Percentiles rank a stretch among this genome's conserved stretches.
These are phyloP conservation scores for Ophiostoma himal-ulmi DNA, from an alignment of 2,329 filamentous ascomycete species.

Conservation along the genomic window DNA sequence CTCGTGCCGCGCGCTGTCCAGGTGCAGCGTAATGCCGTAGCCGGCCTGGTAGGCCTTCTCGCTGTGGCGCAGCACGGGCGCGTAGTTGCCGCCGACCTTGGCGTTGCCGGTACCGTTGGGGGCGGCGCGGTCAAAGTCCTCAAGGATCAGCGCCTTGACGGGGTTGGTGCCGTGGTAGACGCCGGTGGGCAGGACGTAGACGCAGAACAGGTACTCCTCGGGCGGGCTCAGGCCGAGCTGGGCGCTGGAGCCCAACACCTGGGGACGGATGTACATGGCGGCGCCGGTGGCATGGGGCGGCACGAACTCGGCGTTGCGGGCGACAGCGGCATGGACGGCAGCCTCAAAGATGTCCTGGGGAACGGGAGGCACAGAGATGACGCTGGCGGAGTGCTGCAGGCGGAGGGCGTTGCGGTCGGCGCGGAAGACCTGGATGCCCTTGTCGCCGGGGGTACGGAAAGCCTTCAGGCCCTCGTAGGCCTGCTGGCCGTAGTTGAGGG, in stretches of 20 bases:
- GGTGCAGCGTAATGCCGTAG: conserved; percentile 88
- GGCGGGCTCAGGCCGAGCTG: conserved; percentile 82
- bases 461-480: conserved; percentile 98
- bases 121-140: conserved; percentile 91
- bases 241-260: conserved; percentile 80
- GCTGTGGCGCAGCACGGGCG: conserved; percentile 81
- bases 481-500: conserved; percentile 94
- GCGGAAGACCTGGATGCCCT: conserved; percentile 77
- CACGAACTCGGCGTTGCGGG: conserved; percentile 83
- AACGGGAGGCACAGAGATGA: conserved; percentile 75
- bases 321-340: conserved; percentile 73
- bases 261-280: conserved; percentile 85
- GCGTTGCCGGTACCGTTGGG: conserved; percentile 83
- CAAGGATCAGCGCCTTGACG: conserved; percentile 80
- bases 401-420: conserved; percentile 77
- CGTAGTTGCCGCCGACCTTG: conserved; percentile 96
- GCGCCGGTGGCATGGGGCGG: conserved; percentile 84
- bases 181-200: conserved; percentile 86
- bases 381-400: conserved; percentile 77
- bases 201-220: conserved; percentile 85
- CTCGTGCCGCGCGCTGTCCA: conserved; percentile 76
- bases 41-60: conserved; percentile 72
- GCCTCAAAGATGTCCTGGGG: conserved; percentile 70
- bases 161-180: conserved; percentile 89
- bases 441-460: conserved; percentile 69